A percentile compares a stretch with the other conserved stretches of the same genome.
These are phyloP conservation scores for Tephrocybe sp. DNA, from an alignment of 768 basidiomycete genomes.

Conservation along the genomic window DNA sequence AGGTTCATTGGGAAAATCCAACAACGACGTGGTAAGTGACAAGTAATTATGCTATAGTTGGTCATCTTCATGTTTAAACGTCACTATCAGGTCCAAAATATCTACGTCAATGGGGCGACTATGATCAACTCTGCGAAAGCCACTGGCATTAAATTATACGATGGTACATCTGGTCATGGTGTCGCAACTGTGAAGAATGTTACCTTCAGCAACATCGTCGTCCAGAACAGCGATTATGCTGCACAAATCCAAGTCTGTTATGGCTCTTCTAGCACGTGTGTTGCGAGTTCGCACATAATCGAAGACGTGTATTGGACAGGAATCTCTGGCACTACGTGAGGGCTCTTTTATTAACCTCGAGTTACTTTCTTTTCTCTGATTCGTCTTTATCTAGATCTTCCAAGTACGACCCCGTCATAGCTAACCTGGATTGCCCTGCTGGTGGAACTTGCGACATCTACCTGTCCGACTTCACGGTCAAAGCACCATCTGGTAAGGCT, in stretches of 20 bases:
- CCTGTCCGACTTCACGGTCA: conserved; percentile 22
- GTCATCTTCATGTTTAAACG: background rate
- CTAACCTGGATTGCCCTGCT: conserved; percentile 26
- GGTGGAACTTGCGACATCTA: conserved; percentile 23
- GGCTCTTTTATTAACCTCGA: background rate
- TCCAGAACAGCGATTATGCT: conserved; percentile 30
- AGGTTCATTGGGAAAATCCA: conserved; percentile 21
- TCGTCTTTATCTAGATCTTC: conserved; percentile 17
- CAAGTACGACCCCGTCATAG: conserved; percentile 23
- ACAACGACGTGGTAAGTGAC: conserved; percentile 16
- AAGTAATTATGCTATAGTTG: background rate
- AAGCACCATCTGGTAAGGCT: conserved; percentile 22
- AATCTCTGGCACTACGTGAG: conserved; percentile 28
- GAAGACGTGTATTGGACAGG: conserved; percentile 23
- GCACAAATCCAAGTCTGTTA: conserved; percentile 31
- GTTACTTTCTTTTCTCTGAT: too few species aligned
- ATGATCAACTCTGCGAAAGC: conserved; percentile 30
- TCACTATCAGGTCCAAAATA: conserved; percentile 21
- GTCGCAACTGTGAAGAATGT: conserved; percentile 28
- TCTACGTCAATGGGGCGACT: conserved; percentile 23
- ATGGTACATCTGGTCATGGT: conserved; percentile 25
- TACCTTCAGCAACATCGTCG: conserved; percentile 25
- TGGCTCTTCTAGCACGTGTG: conserved; percentile 21
- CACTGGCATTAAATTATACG: conserved; percentile 29
- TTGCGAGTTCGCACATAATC: conserved; percentile 21